Percentiles rank a stretch among this genome's conserved stretches.
Evolutionary conservation across 2,329 filamentous ascomycete genomes (phyloP).

Genomic region (Hypoxylon sp.): DNA sequence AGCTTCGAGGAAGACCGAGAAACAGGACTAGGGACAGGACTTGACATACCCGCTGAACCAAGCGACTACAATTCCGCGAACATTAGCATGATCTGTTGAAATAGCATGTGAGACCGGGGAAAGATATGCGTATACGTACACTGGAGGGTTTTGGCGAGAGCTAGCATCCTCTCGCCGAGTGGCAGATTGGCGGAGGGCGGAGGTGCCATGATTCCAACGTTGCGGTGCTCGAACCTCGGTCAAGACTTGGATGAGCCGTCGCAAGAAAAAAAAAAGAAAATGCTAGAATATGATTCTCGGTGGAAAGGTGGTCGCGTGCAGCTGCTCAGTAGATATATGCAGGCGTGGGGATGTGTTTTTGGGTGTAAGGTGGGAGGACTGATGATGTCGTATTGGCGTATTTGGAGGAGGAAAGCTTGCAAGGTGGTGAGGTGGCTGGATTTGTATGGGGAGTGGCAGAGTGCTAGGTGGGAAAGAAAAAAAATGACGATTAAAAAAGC

Average conservation of each 20-base stretch:
- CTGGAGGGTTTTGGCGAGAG: slow-evolving; percentile 88
- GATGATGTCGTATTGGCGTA: slow-evolving; percentile 28
- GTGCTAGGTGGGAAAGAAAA: too few relatives aligned
- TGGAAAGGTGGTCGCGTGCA: slow-evolving; percentile 18
- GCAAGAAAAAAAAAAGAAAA: too few relatives aligned
- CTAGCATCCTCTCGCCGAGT: slow-evolving; percentile 76
- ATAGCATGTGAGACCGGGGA: slow-evolving; percentile 22
- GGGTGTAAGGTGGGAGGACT: slow-evolving; percentile 5
- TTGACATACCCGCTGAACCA: slow-evolving; percentile 82
- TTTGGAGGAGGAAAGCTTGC: slow-evolving; percentile 14
- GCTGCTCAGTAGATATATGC: slow-evolving; percentile 15
- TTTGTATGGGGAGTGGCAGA: slow-evolving; percentile 23
- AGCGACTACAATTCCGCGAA: slow-evolving; percentile 61
- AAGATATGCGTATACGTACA: slow-evolving; percentile 65
- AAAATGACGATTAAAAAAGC: slow-evolving; percentile 34
- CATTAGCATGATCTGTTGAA: slow-evolving; percentile 45
- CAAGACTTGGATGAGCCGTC: slow-evolving; percentile 5
- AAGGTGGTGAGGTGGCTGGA: slow-evolving; percentile 41
- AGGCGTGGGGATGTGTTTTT: slow-evolving; percentile 3
- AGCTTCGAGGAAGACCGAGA: slow-evolving; percentile 16
- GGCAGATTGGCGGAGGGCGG: slow-evolving; percentile 74
- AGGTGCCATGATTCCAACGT: slow-evolving; percentile 67
- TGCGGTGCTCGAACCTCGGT: background rate
- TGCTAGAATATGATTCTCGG: slow-evolving; percentile 18
- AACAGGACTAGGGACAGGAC: background rate